phyloP scores from a whole-genome alignment of 768 basidiomycete species.

The Podaxis rugospora region DNA sequence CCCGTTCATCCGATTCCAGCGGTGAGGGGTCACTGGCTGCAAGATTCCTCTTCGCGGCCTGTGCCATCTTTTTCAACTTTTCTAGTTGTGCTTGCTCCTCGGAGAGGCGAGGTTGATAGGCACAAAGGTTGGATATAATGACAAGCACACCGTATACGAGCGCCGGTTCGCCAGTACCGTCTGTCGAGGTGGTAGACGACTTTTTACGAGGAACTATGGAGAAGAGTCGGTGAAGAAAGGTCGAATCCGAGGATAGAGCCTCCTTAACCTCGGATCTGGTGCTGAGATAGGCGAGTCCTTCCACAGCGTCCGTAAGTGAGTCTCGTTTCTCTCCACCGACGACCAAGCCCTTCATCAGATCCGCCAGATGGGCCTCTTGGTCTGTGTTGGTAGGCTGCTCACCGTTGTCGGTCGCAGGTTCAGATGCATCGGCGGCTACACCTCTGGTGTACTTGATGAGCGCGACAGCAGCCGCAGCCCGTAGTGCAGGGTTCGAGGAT shows the following conservation, averaged over 20 bases:
- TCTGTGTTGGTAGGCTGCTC: constrained; percentile 16
- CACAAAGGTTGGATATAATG: constrained; percentile 71
- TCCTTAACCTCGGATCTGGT: constrained; percentile 61
- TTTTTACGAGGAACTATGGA: constrained; percentile 52
- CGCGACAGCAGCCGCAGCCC: constrained; percentile 65
- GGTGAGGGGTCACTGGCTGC: constrained; percentile 26
- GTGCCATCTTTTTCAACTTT: constrained; percentile 74
- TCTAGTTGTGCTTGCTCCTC: constrained; percentile 83
- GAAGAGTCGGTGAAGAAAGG: constrained; percentile 56
- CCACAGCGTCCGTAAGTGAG: constrained; percentile 62
- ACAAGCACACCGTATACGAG: constrained; percentile 75
- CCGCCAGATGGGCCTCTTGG: constrained; percentile 41
- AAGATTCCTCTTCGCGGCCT: constrained; percentile 27
- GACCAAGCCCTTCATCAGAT: constrained; percentile 55
- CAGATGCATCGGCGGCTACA: constrained; percentile 39
- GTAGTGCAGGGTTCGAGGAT: constrained; percentile 39
- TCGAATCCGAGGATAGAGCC: constrained; percentile 44
- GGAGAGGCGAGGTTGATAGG: constrained; percentile 64
- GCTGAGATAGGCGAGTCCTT: constrained; percentile 84
- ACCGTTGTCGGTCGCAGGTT: constrained; percentile 16
- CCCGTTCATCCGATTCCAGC: constrained; percentile 65
- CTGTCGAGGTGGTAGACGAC: constrained; percentile 15
- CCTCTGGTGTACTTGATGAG: constrained; percentile 75
- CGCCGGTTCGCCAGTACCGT: constrained; percentile 36
- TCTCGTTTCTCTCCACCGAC: constrained; percentile 32